Evolutionary conservation across 805 yeast genomes (phyloP).

Genomic region (Hanseniaspora lindneri): DNA sequence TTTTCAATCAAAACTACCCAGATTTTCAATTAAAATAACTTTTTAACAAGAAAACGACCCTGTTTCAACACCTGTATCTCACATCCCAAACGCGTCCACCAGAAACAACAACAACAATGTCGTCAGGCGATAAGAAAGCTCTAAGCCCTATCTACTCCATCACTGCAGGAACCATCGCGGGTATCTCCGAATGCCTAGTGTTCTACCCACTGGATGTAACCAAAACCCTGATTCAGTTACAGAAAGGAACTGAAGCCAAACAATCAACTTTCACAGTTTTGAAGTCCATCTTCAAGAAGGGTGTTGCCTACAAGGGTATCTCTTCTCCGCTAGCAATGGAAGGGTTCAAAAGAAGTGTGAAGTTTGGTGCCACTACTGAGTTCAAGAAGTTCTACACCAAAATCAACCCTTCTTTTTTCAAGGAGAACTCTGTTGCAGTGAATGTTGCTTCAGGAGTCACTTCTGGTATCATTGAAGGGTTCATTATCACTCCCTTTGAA

Average conservation of each 20-base stretch:
- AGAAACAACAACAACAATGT: constrained; percentile 2
- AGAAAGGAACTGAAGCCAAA: constrained; percentile 32
- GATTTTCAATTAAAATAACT: no score
- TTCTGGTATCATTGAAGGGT: constrained; percentile 95
- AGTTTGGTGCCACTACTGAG: constrained; percentile 95
- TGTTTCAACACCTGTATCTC: no score
- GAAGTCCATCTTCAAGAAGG: constrained; percentile 70
- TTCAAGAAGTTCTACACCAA: constrained; percentile 68
- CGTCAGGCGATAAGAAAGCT: constrained; percentile 26
- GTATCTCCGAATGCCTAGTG: constrained; percentile 86
- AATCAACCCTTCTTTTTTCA: constrained; percentile 6
- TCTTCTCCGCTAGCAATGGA: constrained; percentile 96
- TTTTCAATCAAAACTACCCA: no score
- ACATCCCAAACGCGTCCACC: no score
- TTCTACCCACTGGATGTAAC: constrained; percentile 97
- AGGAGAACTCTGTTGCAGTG: constrained; percentile 38
- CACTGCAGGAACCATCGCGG: constrained; percentile 87
- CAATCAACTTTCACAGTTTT: constrained; percentile 25
- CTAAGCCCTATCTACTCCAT: constrained; percentile 89
- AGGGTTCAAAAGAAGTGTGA: constrained; percentile 98
- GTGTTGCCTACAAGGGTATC: constrained; percentile 90
- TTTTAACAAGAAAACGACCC: no score
- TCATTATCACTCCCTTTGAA: constrained; percentile 96
- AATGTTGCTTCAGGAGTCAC: constrained; percentile 92
- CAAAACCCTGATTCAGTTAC: constrained; percentile 89